Base-by-base conservation (phyloP, 1,284 basidiomycete species). In the Mycosarcoma maydis region DNA sequence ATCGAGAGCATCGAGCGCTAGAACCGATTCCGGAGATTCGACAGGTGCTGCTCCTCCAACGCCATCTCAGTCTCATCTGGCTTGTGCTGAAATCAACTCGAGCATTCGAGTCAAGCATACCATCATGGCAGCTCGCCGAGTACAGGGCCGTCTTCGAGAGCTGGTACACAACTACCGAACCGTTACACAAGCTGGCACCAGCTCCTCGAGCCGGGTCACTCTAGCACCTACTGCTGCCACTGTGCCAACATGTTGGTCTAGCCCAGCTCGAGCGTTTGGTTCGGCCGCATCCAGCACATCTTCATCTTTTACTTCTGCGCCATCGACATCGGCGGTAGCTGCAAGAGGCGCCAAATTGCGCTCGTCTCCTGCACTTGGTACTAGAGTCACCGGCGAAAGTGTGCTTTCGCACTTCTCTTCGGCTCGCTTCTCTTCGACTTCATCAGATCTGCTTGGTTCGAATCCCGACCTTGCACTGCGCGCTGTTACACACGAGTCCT, bases 401-500 rank as follows among this genome's bases (percentile, higher is more conserved):
- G 72, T 76, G 8, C 54, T 76, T 20, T 39, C 66, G 13, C 64
- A 68, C 36, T 43, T 76, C 13, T 55, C 65, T 13, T 50, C 59
- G 16, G 26, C 47, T 13, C 56, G 40, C 36, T 76, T 66, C 46
- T 55, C 69, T 14, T 41, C 46, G 13, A 43, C 62, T 30, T 52
- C 52, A 11, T 49, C 55, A 27, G 54, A 66, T 40, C 58, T 76
- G 7, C 38, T 76, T n/a, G 75, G 67, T 16, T 36, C 42, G 14
- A 67, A 76, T 23, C 62, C 60, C 22, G 60, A 54, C 14, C 53
- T 80, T 10, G 72, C 73, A 14, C 52, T 60, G 13, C 61, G 72
- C 24, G 70, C 73, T 5, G 56, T 80, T 10, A 80, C 79, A 11
- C 77, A 80, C 54, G 77, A 80, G 44, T 76, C 73, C 44, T 78